These are phyloP conservation scores for Lepraria neglecta DNA, from an alignment of 495 filamentous ascomycete genomes.

Conservation along the genomic window DNA sequence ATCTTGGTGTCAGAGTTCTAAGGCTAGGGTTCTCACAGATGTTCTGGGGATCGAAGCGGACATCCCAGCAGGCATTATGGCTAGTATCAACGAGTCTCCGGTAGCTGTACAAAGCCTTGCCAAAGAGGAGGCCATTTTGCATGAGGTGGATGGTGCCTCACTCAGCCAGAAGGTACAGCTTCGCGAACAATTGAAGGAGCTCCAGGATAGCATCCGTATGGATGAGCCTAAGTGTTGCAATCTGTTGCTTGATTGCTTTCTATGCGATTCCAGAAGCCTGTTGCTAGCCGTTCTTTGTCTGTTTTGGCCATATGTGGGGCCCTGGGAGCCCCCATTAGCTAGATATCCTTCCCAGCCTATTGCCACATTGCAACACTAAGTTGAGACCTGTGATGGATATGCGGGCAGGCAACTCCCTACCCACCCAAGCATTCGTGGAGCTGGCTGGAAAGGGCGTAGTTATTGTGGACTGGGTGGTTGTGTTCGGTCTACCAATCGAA, in stretches of 20 bases:
- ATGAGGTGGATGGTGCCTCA: neutral
- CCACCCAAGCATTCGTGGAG: neutral
- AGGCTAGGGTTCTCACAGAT: neutral
- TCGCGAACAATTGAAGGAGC: neutral
- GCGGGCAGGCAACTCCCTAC: conserved; percentile 8
- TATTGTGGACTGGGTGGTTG: conserved; percentile 6
- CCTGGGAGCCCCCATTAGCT: no score
- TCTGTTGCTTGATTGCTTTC: no score
- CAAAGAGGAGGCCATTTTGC: neutral
- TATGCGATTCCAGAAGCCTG: no score
- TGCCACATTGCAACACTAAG: no score
- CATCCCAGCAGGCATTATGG: neutral
- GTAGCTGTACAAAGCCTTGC: neutral
- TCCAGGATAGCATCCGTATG: neutral
- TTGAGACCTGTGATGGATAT: conserved; percentile 9
- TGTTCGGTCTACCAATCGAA: neutral
- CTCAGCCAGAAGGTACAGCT: no score
- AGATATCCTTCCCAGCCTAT: no score
- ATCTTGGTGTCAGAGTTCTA: neutral
- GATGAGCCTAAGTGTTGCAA: no score
- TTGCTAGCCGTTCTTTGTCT: no score
- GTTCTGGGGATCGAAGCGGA: neutral
- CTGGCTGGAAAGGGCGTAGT: neutral
- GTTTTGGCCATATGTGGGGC: no score
- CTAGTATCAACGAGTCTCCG: neutral